Base-by-base conservation (phyloP, 2,329 filamentous ascomycete species). In the Fusarium tanahbumbuense region DNA sequence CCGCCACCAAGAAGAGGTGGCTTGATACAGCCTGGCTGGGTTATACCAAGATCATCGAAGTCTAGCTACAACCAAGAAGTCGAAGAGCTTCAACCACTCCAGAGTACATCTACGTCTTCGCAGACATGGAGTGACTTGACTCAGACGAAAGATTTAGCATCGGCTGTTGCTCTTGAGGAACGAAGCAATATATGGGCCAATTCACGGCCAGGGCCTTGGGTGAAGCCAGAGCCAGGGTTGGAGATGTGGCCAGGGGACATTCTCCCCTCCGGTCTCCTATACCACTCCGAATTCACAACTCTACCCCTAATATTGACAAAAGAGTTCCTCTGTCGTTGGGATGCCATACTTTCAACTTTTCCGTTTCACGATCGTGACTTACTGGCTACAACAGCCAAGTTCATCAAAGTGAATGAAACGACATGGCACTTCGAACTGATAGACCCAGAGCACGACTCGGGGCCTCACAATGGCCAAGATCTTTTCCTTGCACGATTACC, bases 221-320 rank as follows among this genome's bases (percentile, higher is more conserved):
- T 57, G 8, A 60, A 30, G n/a, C 56, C 56, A n/a, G 30, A 60
- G 30, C 30, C 56, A 30, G 56, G 56, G 1, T 20, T 57, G 12
- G 30, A 60, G n/a, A 57, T 59, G 56, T 59, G 41, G 56, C 52
- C 41, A 18, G 41, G 56, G 7, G 52, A 58, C 20, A 57, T 58
- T 4, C 52, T 60, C 3, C 56, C 56, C 3, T 58, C 56, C 25
- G 56, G 56, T 2, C 53, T 60, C 25, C 11, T 58, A n/a, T 60
- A 60, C 11, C 56, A 58, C 28, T 47, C 52, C 3, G 52, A 60
- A 34, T 60, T 57, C 45, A 32, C 23, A 23, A 25, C 30, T 6
- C 34, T 60, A 5, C 56, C 56, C 10, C 52, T 60, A 4, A 15
- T 60, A 12, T 37, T 60, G 20, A 40, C 56, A 32, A 13, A 57